phyloP scores from a whole-genome alignment of 2,329 filamentous ascomycete species.

The Rutstroemia sp. region DNA sequence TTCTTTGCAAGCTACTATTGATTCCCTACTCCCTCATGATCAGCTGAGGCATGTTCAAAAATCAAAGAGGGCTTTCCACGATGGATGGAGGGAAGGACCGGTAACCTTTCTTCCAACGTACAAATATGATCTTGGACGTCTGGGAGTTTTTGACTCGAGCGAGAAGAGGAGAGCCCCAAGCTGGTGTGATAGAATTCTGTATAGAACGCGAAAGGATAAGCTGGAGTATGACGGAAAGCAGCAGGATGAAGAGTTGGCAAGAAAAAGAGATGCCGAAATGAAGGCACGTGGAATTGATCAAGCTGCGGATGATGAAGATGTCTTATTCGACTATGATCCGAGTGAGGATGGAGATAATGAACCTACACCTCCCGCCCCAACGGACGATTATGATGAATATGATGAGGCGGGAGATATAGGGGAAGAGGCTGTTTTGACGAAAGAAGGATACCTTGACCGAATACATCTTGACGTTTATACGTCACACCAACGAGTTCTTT shows the following conservation, averaged over 20 bases:
- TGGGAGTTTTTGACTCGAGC: conserved; percentile 87
- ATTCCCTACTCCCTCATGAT: conserved; percentile 83
- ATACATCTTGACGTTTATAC: conserved; percentile 62
- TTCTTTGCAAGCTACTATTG: conserved; percentile 80
- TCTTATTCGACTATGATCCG: conserved; percentile 87
- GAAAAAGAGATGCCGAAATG: conserved; percentile 77
- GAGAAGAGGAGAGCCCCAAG: conserved; percentile 90
- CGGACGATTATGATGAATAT: conserved; percentile 45
- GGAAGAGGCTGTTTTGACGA: conserved; percentile 43
- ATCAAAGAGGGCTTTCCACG: conserved; percentile 72
- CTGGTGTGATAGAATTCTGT: conserved; percentile 95
- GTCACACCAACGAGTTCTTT: conserved; percentile 81
- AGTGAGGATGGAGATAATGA: conserved; percentile 62
- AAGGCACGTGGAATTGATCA: conserved; percentile 68
- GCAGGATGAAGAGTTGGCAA: conserved; percentile 58
- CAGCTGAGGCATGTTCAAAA: conserved; percentile 72
- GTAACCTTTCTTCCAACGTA: conserved; percentile 91
- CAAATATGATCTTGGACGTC: conserved; percentile 94
- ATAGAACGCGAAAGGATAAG: conserved; percentile 66
- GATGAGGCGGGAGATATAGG: conserved; percentile 34
- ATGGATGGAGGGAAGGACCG: conserved; percentile 84
- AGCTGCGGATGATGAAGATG: conserved; percentile 67
- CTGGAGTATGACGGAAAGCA: conserved; percentile 55
- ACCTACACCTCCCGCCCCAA: conserved; percentile 27
- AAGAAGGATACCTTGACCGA: conserved; percentile 48